phyloP scores from a whole-genome alignment of 139 green algal genomes.

The Bryopsis sp. region DNA sequence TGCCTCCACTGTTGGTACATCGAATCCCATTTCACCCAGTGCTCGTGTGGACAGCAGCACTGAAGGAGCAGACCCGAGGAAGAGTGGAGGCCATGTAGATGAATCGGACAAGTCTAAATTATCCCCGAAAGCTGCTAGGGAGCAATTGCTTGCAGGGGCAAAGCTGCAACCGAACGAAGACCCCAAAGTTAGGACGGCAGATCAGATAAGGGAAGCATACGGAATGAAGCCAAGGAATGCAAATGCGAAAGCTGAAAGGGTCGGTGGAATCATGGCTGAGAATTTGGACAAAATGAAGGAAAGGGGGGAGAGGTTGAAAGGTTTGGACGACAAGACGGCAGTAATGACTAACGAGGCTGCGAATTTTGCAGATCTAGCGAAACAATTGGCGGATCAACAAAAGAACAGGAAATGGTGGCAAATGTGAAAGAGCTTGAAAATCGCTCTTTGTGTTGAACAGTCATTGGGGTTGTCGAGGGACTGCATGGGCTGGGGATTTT shows the following conservation, averaged over 20 bases:
- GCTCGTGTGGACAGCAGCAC: too few species aligned
- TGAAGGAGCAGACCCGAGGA: too few species aligned
- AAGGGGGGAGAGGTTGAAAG: slow-evolving; percentile 36
- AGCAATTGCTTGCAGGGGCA: too few species aligned
- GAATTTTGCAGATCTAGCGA: slow-evolving; percentile 45
- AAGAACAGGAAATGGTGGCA: slow-evolving; percentile 40
- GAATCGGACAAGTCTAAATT: too few species aligned
- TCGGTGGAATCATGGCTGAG: slow-evolving; percentile 28
- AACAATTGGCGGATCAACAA: slow-evolving; percentile 42
- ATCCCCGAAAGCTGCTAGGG: too few species aligned
- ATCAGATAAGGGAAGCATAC: slow-evolving; percentile 36
- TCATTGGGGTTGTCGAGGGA: neutral
- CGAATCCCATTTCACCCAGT: too few species aligned
- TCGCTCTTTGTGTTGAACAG: neutral
- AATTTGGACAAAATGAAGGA: slow-evolving; percentile 32
- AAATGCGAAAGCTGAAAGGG: neutral
- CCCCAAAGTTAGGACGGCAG: slow-evolving; percentile 23
- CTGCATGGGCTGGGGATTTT: neutral
- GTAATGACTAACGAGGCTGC: slow-evolving; percentile 36
- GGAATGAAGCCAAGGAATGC: too few species aligned
- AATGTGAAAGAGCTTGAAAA: slow-evolving; percentile 19
- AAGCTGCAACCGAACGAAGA: too few species aligned
- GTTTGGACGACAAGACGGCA: slow-evolving; percentile 36
- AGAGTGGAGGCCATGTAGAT: too few species aligned
- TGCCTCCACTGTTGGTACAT: too few species aligned